Base-by-base conservation (phyloP, 495 filamentous ascomycete genomes). In the Cercophora sp. region DNA sequence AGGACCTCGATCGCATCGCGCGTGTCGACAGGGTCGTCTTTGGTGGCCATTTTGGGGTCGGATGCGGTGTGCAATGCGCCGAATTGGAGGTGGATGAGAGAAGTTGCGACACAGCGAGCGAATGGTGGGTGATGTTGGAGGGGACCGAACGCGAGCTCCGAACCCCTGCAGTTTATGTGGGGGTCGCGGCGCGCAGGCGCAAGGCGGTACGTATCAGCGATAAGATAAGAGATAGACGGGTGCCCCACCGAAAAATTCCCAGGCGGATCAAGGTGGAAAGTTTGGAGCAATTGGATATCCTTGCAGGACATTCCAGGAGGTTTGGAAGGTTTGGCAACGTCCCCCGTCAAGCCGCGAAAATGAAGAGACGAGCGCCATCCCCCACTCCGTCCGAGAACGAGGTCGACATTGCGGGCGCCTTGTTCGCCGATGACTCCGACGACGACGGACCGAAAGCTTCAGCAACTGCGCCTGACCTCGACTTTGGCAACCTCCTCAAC, bases 301-400 rank as follows among this genome's bases (percentile, higher is more conserved):
- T 8, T 25, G 19, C n/a, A 16, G 15, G 18, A 43, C 32, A 26
- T 23, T 51, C 18, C 23, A 35, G 25, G 19, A n/a, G n/a, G n/a
- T n/a, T n/a, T n/a, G n/a, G n/a, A n/a, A n/a, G n/a, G n/a, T n/a
- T n/a, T n/a, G n/a, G n/a, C n/a, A n/a, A n/a, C n/a, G n/a, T n/a
- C n/a, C n/a, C n/a, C n/a, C n/a, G n/a, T n/a, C n/a, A 25, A 45
- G 34, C 32, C 31, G 35, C 44, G 22, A 53, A 20, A 35, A 74
- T 67, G 53, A 61, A 61, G 57, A 39, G 52, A 51, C 62, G 60
- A 57, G 83, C 77, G 51, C 76, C 76, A n/a, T 96, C 93, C 40
- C 92, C 91, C 47, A 81, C 87, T 15, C 71, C 75, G 54, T 97
- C 93, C 43, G 92, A 96, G 72, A 88, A 85, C 58, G 93, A 94